Percentiles rank a stretch among this genome's conserved stretches.
phyloP scores from a whole-genome alignment of 2,329 filamentous ascomycete species.

The Stemphylium vesicarium region DNA sequence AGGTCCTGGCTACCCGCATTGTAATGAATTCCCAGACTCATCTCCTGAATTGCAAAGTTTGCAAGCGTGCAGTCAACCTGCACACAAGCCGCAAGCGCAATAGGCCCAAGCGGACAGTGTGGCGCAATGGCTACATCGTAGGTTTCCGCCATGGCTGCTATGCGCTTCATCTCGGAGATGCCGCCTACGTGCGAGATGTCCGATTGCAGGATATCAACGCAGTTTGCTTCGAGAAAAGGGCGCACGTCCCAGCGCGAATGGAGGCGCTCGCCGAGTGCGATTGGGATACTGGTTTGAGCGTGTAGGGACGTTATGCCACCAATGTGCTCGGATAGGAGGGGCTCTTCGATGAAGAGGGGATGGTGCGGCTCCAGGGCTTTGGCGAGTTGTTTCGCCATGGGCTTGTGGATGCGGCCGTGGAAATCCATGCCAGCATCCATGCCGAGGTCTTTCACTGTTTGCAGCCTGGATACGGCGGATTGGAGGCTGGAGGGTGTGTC shows the following conservation, averaged over 20 bases:
- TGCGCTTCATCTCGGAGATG: constrained; percentile 72
- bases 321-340: constrained; percentile 71
- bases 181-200: constrained; percentile 76
- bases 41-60: constrained; percentile 77
- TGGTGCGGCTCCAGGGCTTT: constrained; percentile 69
- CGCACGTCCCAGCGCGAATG: constrained; percentile 77
- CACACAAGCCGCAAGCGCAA: constrained; percentile 73
- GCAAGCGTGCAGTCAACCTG: constrained; percentile 67
- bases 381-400: constrained; percentile 81
- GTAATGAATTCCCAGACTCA: constrained; percentile 81
- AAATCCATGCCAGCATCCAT: constrained; percentile 79
- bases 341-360: constrained; percentile 79
- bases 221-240: constrained; percentile 70
- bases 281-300: constrained; percentile 65
- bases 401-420: constrained; percentile 76
- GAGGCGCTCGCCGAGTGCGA: constrained; percentile 74
- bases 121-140: constrained; percentile 77
- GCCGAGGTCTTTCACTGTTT: constrained; percentile 71
- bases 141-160: constrained; percentile 73
- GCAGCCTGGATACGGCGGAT: constrained; percentile 69
- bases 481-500: constrained; percentile 72
- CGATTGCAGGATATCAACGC: constrained; percentile 75
- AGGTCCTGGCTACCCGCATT: constrained; percentile 58
- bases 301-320: constrained; percentile 69
- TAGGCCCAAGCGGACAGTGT: constrained; percentile 75